These are phyloP conservation scores for Magnaporthales sp. DNA, from an alignment of 2,329 filamentous ascomycete genomes.

Conservation along the genomic window DNA sequence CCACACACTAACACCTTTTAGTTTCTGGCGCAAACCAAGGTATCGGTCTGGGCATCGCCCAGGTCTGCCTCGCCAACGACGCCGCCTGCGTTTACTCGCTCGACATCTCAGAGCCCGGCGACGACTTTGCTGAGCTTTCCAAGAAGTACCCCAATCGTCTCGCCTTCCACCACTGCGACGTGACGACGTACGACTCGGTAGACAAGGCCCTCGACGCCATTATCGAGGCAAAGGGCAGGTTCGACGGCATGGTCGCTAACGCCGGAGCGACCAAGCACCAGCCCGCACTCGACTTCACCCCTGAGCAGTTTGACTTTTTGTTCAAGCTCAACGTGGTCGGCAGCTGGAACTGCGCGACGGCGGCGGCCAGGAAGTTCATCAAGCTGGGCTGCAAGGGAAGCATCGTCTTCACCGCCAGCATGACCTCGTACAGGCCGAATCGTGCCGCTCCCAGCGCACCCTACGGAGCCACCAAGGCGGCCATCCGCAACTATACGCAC, in stretches of 20 bases:
- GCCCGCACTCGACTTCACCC: slow-evolving; percentile 32
- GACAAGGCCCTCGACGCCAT: slow-evolving; percentile 11
- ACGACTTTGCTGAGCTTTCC: slow-evolving; percentile 26
- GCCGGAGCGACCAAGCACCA: slow-evolving; percentile 36
- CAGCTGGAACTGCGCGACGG: slow-evolving; percentile 33
- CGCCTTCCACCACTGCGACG: slow-evolving; percentile 35
- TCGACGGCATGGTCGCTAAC: slow-evolving; percentile 32
- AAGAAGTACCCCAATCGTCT: slow-evolving; percentile 31
- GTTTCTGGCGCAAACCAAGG: slow-evolving; percentile 34
- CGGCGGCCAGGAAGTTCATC: slow-evolving; percentile 33
- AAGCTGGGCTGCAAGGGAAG: slow-evolving; percentile 22
- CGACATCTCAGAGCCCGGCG: slow-evolving; percentile 27
- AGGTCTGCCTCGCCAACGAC: slow-evolving; percentile 34
- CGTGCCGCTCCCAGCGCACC: slow-evolving; percentile 39
- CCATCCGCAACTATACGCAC: neutral
- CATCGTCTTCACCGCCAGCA: slow-evolving; percentile 3
- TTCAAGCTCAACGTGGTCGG: slow-evolving; percentile 39
- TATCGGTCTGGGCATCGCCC: slow-evolving; percentile 36
- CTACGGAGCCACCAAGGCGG: slow-evolving; percentile 31
- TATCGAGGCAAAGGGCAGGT: slow-evolving; percentile 26
- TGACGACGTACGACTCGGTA: slow-evolving; percentile 31
- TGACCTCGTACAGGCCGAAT: neutral
- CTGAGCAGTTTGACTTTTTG: slow-evolving; percentile 27
- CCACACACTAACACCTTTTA: neutral
- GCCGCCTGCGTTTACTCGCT: slow-evolving; percentile 30